These are phyloP conservation scores for Diutina pseudorugosa DNA, from an alignment of 1,139 yeast genomes.

Conservation along the genomic window DNA sequence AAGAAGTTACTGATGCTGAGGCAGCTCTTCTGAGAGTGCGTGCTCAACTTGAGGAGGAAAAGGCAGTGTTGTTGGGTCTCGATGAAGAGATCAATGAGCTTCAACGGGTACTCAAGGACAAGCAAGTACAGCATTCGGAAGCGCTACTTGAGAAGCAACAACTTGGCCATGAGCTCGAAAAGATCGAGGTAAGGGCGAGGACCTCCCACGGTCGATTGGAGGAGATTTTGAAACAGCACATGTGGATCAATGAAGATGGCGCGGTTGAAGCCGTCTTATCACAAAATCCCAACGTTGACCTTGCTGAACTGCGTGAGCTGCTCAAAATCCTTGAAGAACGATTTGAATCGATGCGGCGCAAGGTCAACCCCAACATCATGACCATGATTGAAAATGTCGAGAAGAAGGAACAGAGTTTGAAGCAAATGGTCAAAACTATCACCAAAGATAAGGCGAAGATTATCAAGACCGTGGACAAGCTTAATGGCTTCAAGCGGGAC, in stretches of 20 bases:
- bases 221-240: constrained; percentile 41
- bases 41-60: constrained; percentile 46
- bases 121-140: constrained; percentile 38
- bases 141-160: constrained; percentile 46
- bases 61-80: constrained; percentile 50
- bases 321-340: constrained; percentile 46
- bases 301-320: constrained; percentile 50
- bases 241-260: constrained; percentile 63
- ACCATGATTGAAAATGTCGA: constrained; percentile 90
- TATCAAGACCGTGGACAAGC: constrained; percentile 73
- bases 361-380: constrained; percentile 83
- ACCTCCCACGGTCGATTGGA: constrained; percentile 33
- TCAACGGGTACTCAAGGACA: constrained; percentile 36
- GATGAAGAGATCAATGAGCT: constrained; percentile 71
- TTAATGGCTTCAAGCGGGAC: constrained; percentile 78
- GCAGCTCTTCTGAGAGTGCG: constrained; percentile 23
- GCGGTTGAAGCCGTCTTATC: constrained; percentile 40
- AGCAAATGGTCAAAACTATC: constrained; percentile 74
- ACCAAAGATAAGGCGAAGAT: constrained; percentile 86
- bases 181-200: constrained; percentile 31
- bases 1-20: constrained; percentile 15
- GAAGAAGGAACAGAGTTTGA: constrained; percentile 70
- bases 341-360: constrained; percentile 66
- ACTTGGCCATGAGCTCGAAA: constrained; percentile 53
- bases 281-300: constrained; percentile 50